These are phyloP conservation scores for Xylaria sp. DNA, from an alignment of 2,329 filamentous ascomycete genomes.

Conservation along the genomic window DNA sequence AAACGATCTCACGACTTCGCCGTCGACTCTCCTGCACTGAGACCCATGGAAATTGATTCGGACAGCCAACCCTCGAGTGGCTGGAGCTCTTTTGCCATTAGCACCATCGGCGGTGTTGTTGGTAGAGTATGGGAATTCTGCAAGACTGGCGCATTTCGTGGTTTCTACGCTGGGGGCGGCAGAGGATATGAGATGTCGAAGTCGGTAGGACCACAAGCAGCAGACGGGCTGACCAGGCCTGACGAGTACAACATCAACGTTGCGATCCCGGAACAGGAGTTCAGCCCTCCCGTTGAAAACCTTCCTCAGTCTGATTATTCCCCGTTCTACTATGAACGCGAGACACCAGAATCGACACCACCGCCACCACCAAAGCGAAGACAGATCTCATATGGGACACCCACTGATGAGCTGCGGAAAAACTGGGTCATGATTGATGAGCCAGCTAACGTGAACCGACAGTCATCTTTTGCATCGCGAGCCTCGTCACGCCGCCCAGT, in stretches of 20 bases:
- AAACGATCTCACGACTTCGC: slow-evolving; percentile 54
- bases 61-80: slow-evolving; percentile 49
- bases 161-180: slow-evolving; percentile 88
- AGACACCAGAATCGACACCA: slow-evolving; percentile 55
- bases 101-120: slow-evolving; percentile 72
- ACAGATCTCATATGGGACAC: slow-evolving; percentile 60
- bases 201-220: slow-evolving; percentile 39
- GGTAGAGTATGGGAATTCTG: slow-evolving; percentile 90
- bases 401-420: slow-evolving; percentile 65
- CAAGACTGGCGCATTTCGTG: slow-evolving; percentile 76
- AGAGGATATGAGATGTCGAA: slow-evolving; percentile 69
- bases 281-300: slow-evolving; percentile 42
- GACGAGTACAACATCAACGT: slow-evolving; percentile 45
- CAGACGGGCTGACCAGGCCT: slow-evolving; percentile 41
- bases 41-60: slow-evolving; percentile 39
- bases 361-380: slow-evolving; percentile 63
- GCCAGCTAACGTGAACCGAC: slow-evolving; percentile 40
- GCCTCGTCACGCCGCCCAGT: slow-evolving; percentile 42
- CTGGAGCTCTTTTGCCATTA: slow-evolving; percentile 70
- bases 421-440: slow-evolving; percentile 78
- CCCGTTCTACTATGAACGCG: slow-evolving; percentile 48
- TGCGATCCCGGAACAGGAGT: slow-evolving; percentile 39
- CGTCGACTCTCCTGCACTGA: slow-evolving; percentile 51
- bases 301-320: slow-evolving; percentile 51
- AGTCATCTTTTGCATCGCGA: slow-evolving; percentile 40